Evolutionary conservation across 2,329 filamentous ascomycete species (phyloP), one percentile per base, ranked within the genome.

Genomic region (Ophiocordyceps robertsii): DNA sequence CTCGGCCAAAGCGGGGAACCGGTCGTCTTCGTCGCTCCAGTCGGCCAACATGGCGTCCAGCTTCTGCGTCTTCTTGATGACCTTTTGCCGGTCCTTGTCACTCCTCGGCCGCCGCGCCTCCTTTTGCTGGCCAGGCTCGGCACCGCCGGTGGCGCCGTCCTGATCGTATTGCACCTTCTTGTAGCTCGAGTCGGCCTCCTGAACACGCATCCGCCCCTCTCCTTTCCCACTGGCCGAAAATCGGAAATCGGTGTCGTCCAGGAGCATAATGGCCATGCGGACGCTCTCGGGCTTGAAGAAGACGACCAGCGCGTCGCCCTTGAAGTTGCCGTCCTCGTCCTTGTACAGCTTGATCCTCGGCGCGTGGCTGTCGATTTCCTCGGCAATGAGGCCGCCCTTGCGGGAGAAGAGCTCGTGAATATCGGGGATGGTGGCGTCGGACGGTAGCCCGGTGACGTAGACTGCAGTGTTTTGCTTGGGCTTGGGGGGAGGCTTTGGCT

Each of bases 261-360:
- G 71, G 53, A 92, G 71, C 66, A 81, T 78, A 49, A 90, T 84
- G 37, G 86, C 86, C 66, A 88, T 82, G 36, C 83, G 69, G 45
- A 98, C 90, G n/a, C 85, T 93, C 57, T 94, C 88, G 0, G 88
- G 84, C 53, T 92, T 86, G 73, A 95, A 95, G 65, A 93, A 98
- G 31, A 96, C 85, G 43, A 98, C 70, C 29, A 98, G 72, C 3
- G 86, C 89, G 57, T 96, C 89, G 46, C 92, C 92, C 58, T 95
- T 96, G 71, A 95, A 94, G 14, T 78, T 75, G 17, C 88, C 92
- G 1, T 80, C 65, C 1, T 83, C 77, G 57, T 95, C 81, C 17
- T 71, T 77, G 64, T 98, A 98, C 61, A 98, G 77, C 66, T 95
- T 96, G 64, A 98, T 90, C 32, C 92, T 82, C 37, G 87, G 86